Base-by-base conservation (phyloP, 768 basidiomycete genomes). In the Suillus luteus region DNA sequence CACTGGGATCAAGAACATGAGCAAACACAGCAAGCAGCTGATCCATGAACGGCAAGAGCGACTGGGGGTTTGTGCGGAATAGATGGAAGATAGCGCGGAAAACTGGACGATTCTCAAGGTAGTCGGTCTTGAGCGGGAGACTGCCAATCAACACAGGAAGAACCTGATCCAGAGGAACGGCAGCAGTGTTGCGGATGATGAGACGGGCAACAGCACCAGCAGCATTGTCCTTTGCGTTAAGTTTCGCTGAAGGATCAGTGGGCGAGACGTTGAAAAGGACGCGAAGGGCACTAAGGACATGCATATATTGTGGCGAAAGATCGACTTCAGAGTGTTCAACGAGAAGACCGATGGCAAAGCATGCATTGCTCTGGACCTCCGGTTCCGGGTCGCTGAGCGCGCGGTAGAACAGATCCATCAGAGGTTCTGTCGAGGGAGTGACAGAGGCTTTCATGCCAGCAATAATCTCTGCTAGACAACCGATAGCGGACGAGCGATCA, bases 181-280 rank as follows among this genome's bases (percentile, higher is more conserved):
- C 93, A 14, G 79, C 73, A 5, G 83, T 78, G 76, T 95, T 95
- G 72, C 90, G 90, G 70, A 87, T 74, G 72, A 99, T 90, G 73
- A 99, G 83, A 17, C 97, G 89, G 5, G 88, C 87, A 60, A 99
- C 92, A 31, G 95, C 93, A 51, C 97, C 97, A 9, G 90, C 86
- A n/a, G 97, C 97, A 75, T 99, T 99, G 78, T 99, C 97, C 66
- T 90, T 90, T 22, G 95, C 95, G 73, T 95, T 96, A 65, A 93
- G 77, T 51, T 81, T 81, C 8, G 91, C 78, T 7, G 85, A 72
- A n/a, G 88, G 80, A 7, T 92, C 81, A 63, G 89, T 85, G 0
- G 86, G 77, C 9, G 85, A 69, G 41, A 91, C 82, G 51, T 82
- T 75, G 76, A 99, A 99, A 61, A 96, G 81, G 15, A 92, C 92